These are phyloP conservation scores for Metahyphopichia silvanorum DNA, from an alignment of 805 yeast species.

Conservation along the genomic window DNA sequence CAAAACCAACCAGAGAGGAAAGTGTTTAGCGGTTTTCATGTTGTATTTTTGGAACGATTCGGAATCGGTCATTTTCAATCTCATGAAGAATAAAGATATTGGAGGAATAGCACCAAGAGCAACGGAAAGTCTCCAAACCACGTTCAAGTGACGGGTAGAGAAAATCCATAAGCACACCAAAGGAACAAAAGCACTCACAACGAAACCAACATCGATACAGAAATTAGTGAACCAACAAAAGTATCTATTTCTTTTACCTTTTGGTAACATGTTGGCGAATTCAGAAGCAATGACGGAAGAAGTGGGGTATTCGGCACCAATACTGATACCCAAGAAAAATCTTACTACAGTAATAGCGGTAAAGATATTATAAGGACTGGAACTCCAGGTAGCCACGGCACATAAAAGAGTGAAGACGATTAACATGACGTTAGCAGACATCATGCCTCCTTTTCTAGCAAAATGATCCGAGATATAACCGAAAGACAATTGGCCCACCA, in stretches of 20 bases:
- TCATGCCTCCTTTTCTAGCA: slow-evolving; percentile 82
- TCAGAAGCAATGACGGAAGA: slow-evolving; percentile 94
- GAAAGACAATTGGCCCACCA: slow-evolving; percentile 77
- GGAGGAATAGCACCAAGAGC: slow-evolving; percentile 93
- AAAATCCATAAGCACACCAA: slow-evolving; percentile 84
- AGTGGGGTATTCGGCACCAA: slow-evolving; percentile 94
- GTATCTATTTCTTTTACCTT: slow-evolving; percentile 86
- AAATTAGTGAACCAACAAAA: slow-evolving; percentile 85
- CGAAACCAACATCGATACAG: slow-evolving; percentile 87
- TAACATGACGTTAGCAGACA: slow-evolving; percentile 69
- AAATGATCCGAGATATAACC: slow-evolving; percentile 79
- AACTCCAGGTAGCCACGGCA: slow-evolving; percentile 85
- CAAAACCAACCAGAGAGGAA: slow-evolving; percentile 67
- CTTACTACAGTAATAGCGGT: slow-evolving; percentile 82
- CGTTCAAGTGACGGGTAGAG: slow-evolving; percentile 62
- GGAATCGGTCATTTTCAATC: slow-evolving; percentile 73
- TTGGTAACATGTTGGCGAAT: slow-evolving; percentile 72
- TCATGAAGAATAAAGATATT: slow-evolving; percentile 66
- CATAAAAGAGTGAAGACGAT: slow-evolving; percentile 75
- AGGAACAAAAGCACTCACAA: slow-evolving; percentile 79
- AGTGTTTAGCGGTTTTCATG: slow-evolving; percentile 52
- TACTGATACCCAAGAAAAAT: slow-evolving; percentile 84
- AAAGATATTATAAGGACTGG: slow-evolving; percentile 68
- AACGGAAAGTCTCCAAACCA: slow-evolving; percentile 88
- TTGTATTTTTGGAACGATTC: slow-evolving; percentile 66